These are phyloP conservation scores for Berberis vulgaris DNA, from an alignment of 164 flowering plant species.

Conservation along the genomic window DNA sequence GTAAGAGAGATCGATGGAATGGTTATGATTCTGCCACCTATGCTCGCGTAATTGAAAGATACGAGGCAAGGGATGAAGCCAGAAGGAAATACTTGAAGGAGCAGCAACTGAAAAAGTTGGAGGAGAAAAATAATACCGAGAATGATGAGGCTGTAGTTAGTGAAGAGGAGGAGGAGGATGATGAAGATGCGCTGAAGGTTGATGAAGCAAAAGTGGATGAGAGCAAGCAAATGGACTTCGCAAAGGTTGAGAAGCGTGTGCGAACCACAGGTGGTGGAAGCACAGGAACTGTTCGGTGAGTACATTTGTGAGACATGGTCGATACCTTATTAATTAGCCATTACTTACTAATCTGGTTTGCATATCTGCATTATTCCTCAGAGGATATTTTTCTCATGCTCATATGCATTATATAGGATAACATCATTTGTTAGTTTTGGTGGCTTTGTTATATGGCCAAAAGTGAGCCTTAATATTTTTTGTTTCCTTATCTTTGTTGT, in stretches of 20 bases:
- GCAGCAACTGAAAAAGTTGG: slow-evolving; percentile 68
- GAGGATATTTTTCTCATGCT: no score
- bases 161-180: slow-evolving; percentile 69
- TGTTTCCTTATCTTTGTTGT: neutral
- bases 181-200: slow-evolving; percentile 64
- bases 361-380: no score
- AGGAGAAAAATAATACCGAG: slow-evolving; percentile 60
- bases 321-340: neutral
- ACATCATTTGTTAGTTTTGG: no score
- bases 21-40: slow-evolving; percentile 69
- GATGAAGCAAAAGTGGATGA: slow-evolving; percentile 95
- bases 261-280: slow-evolving; percentile 99
- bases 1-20: slow-evolving; percentile 82
- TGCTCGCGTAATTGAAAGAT: slow-evolving; percentile 61
- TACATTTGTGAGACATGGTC: neutral
- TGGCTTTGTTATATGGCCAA: no score
- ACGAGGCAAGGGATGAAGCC: slow-evolving; percentile 78
- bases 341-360: neutral
- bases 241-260: slow-evolving; percentile 96
- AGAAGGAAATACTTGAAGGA: slow-evolving; percentile 60
- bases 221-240: slow-evolving; percentile 87
- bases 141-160: slow-evolving; percentile 38
- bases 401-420: no score
- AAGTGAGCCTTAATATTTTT: no score
- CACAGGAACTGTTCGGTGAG: slow-evolving; percentile 89